A percentile compares a stretch with the other conserved stretches of the same genome.
phyloP scores from a whole-genome alignment of 129 eudicot genomes.

The Flaveria trinervia region DNA sequence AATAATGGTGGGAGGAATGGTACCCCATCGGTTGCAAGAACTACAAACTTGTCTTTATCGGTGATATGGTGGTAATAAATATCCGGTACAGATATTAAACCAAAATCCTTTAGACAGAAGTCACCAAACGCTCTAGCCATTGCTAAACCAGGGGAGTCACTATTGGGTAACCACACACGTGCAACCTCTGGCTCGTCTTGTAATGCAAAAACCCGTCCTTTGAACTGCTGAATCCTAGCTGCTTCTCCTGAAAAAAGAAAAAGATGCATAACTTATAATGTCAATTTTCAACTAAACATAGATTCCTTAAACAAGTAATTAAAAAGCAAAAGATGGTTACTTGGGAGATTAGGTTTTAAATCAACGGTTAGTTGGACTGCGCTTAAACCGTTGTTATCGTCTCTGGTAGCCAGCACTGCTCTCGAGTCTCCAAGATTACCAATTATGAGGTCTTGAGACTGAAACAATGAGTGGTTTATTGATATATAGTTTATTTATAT shows the following conservation, averaged over 20 bases:
- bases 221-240: constrained; percentile 70
- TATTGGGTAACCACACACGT: constrained; percentile 92
- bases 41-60: constrained; percentile 67
- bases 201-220: constrained; percentile 84
- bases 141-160: constrained; percentile 87
- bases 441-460: constrained; percentile 88
- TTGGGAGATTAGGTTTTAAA: constrained; percentile 97
- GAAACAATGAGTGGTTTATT: constrained; percentile 29
- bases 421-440: constrained; percentile 98
- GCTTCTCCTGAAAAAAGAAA: constrained; percentile 64
- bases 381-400: constrained; percentile 57
- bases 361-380: constrained; percentile 88
- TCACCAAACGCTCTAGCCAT: constrained; percentile 96
- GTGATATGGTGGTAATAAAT: constrained; percentile 76
- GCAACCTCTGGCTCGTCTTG: constrained; percentile 93
- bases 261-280: constrained; percentile 8
- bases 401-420: constrained; percentile 84
- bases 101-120: constrained; percentile 81
- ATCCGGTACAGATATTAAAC: constrained; percentile 83
- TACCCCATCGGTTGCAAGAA: constrained; percentile 95
- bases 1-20: neutral
- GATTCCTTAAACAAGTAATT: neutral
- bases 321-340: constrained; percentile 42
- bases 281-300: constrained; percentile 2
- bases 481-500: neutral